Percentiles rank a stretch among this genome's conserved stretches.
Evolutionary conservation across 2,329 filamentous ascomycete genomes (phyloP).

Genomic region (Colletotrichum abscissum): DNA sequence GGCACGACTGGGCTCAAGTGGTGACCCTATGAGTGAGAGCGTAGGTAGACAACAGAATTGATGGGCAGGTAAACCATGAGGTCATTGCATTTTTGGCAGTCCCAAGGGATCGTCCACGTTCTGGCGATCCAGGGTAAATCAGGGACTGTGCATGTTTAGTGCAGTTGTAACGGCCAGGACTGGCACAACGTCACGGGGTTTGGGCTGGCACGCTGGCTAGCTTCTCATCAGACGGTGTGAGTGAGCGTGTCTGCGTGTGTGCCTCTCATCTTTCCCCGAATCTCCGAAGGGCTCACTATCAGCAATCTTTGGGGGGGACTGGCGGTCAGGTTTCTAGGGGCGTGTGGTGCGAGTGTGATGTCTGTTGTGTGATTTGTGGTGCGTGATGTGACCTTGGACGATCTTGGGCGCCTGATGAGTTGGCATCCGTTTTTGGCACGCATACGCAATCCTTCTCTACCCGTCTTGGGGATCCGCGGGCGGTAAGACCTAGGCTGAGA

Average conservation of each 20-base stretch:
- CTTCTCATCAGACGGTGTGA: neutral
- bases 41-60: neutral
- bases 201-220: neutral
- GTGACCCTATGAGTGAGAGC: neutral
- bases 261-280: neutral
- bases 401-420: slow-evolving; percentile 8
- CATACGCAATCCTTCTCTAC: neutral
- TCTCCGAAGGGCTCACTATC: neutral
- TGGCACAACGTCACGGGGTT: slow-evolving; percentile 19
- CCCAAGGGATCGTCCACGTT: neutral
- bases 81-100: slow-evolving; percentile 13
- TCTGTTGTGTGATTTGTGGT: neutral
- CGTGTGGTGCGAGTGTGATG: neutral
- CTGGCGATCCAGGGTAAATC: slow-evolving; percentile 14
- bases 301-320: neutral
- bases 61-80: slow-evolving; percentile 5
- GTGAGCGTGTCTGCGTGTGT: too few species aligned
- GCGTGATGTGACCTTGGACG: neutral
- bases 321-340: neutral
- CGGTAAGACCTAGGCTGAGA: neutral
- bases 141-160: neutral
- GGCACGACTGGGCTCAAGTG: neutral
- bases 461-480: too few species aligned
- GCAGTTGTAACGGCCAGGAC: neutral
- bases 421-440: neutral